A percentile compares a stretch with the other conserved stretches of the same genome.
phyloP scores from a whole-genome alignment of 1,284 basidiomycete genomes.

The Chalciporus sp. region DNA sequence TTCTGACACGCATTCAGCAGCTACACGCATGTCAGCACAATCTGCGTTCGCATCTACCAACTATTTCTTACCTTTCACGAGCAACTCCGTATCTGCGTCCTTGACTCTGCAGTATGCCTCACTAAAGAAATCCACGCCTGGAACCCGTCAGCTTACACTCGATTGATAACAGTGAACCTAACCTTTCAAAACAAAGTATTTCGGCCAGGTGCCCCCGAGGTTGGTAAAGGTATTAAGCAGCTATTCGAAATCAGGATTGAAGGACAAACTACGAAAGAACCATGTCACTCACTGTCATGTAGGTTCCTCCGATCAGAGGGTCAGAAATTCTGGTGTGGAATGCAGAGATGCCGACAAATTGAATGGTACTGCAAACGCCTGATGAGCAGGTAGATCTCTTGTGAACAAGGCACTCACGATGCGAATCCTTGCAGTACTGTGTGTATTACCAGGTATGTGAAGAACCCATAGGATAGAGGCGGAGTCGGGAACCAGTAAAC shows the following conservation, averaged over 20 bases:
- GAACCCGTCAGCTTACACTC: slow-evolving; percentile 10
- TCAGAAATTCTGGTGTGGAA: slow-evolving; percentile 98
- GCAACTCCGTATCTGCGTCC: slow-evolving; percentile 52
- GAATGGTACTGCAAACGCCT: slow-evolving; percentile 73
- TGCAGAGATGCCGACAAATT: slow-evolving; percentile 97
- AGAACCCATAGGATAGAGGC: slow-evolving; percentile 79
- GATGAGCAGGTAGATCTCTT: slow-evolving; percentile 1
- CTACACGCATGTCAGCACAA: slow-evolving; percentile 39
- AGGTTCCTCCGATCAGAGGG: slow-evolving; percentile 95
- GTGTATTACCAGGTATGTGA: slow-evolving; percentile 76
- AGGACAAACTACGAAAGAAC: neutral
- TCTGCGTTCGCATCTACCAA: slow-evolving; percentile 1
- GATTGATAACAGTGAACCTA: slow-evolving; percentile 41
- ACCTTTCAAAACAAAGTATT: slow-evolving; percentile 91
- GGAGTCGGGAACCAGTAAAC: slow-evolving; percentile 86
- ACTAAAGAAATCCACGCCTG: slow-evolving; percentile 85
- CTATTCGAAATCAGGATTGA: slow-evolving; percentile 41
- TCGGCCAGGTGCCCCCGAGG: slow-evolving; percentile 97
- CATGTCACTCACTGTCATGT: slow-evolving; percentile 82
- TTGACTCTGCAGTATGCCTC: slow-evolving; percentile 79
- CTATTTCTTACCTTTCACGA: slow-evolving; percentile 55
- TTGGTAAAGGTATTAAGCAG: slow-evolving; percentile 96
- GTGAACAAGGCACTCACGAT: slow-evolving; percentile 52
- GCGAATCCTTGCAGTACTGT: slow-evolving; percentile 89
- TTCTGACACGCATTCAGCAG: slow-evolving; percentile 87